Evolutionary conservation across 106 monocot genomes (phyloP).

Genomic region (Posidonia australis): DNA sequence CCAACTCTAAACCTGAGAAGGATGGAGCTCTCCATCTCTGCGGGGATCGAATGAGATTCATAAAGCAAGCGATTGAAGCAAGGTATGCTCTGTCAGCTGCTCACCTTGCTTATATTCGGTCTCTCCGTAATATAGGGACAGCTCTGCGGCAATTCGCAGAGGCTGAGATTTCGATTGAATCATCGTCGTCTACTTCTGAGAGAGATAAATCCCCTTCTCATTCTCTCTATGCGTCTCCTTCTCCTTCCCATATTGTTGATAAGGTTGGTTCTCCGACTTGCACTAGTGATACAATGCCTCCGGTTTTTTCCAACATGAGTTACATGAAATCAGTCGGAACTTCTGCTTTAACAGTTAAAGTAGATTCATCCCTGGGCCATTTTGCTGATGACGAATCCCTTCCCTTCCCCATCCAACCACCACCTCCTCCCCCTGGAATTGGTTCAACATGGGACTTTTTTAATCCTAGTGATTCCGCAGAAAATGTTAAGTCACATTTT

Average conservation of each 20-base stretch:
- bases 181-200: conserved; percentile 43
- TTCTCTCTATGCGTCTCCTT: conserved; percentile 38
- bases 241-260: conserved; percentile 13
- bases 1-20: conserved; percentile 39
- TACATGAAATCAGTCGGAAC: conserved; percentile 27
- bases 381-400: conserved; percentile 16
- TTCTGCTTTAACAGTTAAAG: conserved; percentile 18
- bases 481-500: conserved; percentile 1
- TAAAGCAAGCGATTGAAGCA: conserved; percentile 50
- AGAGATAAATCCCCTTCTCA: conserved; percentile 51
- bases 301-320: conserved; percentile 23
- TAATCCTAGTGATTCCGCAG: conserved; percentile 14
- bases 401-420: conserved; percentile 10
- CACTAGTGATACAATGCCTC: conserved; percentile 24
- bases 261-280: conserved; percentile 20
- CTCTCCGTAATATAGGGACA: conserved; percentile 43
- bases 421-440: conserved; percentile 25
- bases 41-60: conserved; percentile 40
- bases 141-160: conserved; percentile 50
- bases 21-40: conserved; percentile 45
- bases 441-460: conserved; percentile 76
- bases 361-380: conserved; percentile 19
- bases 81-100: conserved; percentile 59
- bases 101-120: conserved; percentile 59
- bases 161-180: conserved; percentile 38